A percentile compares a stretch with the other conserved stretches of the same genome.
phyloP scores from a whole-genome alignment of 768 basidiomycete genomes.

The Leccinum truebloodii region DNA sequence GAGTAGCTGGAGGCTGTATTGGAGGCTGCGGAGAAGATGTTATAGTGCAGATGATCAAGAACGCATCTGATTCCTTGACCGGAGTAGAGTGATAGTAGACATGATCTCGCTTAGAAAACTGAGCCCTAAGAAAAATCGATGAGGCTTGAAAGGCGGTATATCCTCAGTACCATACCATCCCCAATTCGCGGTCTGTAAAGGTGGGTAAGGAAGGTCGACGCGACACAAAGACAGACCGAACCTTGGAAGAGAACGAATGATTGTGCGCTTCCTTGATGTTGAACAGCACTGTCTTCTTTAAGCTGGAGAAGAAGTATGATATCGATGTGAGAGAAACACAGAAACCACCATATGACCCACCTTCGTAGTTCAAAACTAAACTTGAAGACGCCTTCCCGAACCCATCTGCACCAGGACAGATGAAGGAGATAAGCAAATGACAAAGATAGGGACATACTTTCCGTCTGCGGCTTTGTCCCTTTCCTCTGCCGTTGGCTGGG shows the following conservation, averaged over 20 bases:
- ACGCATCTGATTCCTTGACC: constrained; percentile 61
- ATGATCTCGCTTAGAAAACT: constrained; percentile 74
- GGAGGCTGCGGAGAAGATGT: constrained; percentile 63
- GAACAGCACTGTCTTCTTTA: constrained; percentile 54
- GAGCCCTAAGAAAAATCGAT: constrained; percentile 49
- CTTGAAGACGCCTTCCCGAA: constrained; percentile 81
- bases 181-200: constrained; percentile 75
- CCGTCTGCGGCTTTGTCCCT: constrained; percentile 64
- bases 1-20: constrained; percentile 41
- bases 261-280: constrained; percentile 79
- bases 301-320: constrained; percentile 15
- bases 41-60: constrained; percentile 78
- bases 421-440: background rate
- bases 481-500: constrained; percentile 76
- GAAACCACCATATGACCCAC: constrained; percentile 33
- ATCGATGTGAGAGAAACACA: background rate
- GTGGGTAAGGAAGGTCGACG: constrained; percentile 12
- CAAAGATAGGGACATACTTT: constrained; percentile 40
- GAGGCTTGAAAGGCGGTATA: constrained; percentile 1
- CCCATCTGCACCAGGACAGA: constrained; percentile 54
- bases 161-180: constrained; percentile 58
- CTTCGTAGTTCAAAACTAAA: constrained; percentile 83
- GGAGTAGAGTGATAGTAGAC: constrained; percentile 59
- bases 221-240: constrained; percentile 22
- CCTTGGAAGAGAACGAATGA: constrained; percentile 77